Base-by-base conservation (phyloP, 2,329 filamentous ascomycete genomes). In the Colletotrichum melonis region DNA sequence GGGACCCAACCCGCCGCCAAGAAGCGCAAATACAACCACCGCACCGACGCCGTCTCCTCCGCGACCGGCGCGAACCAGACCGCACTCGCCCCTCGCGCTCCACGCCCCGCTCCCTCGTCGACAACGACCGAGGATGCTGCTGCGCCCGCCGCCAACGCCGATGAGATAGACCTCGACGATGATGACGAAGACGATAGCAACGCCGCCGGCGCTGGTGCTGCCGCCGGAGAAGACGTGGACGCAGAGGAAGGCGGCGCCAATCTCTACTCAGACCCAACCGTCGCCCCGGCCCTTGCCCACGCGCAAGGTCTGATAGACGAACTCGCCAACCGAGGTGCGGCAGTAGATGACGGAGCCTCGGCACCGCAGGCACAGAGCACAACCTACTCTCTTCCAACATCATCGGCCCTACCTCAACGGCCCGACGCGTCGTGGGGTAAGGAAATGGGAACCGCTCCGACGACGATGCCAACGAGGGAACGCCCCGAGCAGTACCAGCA, bases 21-120 rank as follows among this genome's bases (percentile, higher is more conserved):
- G 81, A 93, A 93, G 80, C 88, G 92, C 74, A 92, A 92, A 78
- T 92, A 90, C 81, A 91, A 93, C 78, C 85, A 88, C 22, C 82
- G 85, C 32, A 84, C 82, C 63, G 89, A 89, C 76, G 88, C 87
- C 49, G 85, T 87, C 69, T 81, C 87, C 57, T 82, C 82, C 65
- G 71, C 75, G 72, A 62, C 67, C 32, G 82, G 82, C 54, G 81
- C 81, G 38, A 81, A 86, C 77, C 73, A 81, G 77, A 74, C 82
- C 75, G 75, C 86, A 76, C 77, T 87, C 74, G 79, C 86, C 73
- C 70, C 77, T 67, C 56, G 69, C 67, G 38, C 75, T 30, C 71
- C 71, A 24, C 69, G 52, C 52, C 49, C 75, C 4, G 38, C 42
- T 22, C 42, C 42, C 2, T 22, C 74, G 12, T 52, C 77, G 32